A percentile compares a stretch with the other conserved stretches of the same genome.
Conservation (phyloP, 2,329 filamentous ascomycete species). For the Colletotrichum viniferum region DNA sequence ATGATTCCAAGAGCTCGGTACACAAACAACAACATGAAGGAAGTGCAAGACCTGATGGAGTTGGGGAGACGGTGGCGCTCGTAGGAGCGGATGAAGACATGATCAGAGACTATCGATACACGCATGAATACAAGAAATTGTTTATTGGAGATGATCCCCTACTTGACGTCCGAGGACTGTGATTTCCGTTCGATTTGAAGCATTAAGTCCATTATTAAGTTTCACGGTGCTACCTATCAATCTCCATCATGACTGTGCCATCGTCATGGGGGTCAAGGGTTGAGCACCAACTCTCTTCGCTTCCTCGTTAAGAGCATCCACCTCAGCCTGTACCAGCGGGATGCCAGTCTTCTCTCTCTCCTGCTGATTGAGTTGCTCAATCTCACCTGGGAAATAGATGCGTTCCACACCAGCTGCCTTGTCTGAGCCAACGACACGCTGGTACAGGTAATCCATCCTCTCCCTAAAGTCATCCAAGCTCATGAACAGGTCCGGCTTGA, state of each 20-base stretch:
- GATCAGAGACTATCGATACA: neutral
- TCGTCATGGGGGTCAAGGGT: neutral
- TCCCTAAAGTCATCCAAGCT: conserved; percentile 70
- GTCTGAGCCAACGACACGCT: conserved; percentile 56
- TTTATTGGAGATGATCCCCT: neutral
- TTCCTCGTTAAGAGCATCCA: conserved; percentile 60
- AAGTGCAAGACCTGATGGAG: accelerated
- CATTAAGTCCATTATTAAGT: neutral
- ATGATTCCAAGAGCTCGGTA: accelerated
- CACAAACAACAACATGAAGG: neutral
- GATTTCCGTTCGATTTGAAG: neutral
- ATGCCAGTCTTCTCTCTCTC: conserved; percentile 60
- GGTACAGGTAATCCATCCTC: conserved; percentile 61
- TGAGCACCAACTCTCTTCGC: conserved; percentile 48
- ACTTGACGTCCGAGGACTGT: neutral
- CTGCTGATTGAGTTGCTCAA: conserved; percentile 60
- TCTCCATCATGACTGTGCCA: neutral
- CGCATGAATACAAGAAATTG: neutral
- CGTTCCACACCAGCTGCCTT: conserved; percentile 60
- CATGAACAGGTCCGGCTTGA: conserved; percentile 80
- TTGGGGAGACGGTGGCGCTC: accelerated
- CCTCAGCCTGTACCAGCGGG: conserved; percentile 60
- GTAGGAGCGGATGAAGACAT: neutral
- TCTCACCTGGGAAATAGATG: conserved; percentile 67
- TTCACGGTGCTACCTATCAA: accelerated